These are phyloP conservation scores for Lotus japonicus DNA, from an alignment of 306 rosid species.

Conservation along the genomic window DNA sequence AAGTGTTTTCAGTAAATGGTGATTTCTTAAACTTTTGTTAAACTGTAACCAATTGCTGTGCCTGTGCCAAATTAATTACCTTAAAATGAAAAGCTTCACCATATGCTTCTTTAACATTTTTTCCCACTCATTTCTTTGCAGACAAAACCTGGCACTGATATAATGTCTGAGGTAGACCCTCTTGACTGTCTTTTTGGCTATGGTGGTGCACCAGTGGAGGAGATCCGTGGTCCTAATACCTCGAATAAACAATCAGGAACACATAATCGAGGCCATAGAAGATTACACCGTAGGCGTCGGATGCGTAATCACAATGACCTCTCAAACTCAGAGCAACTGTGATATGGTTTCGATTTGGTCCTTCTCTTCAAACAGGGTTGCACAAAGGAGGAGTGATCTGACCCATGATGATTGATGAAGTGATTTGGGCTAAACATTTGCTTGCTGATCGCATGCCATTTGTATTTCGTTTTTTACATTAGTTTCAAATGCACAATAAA, in stretches of 20 bases:
- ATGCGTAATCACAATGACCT: conserved; percentile 36
- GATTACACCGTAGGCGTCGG: conserved; percentile 63
- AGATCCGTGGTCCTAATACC: conserved; percentile 24
- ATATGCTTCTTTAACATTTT: neutral
- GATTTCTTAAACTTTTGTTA: neutral
- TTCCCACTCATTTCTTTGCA: conserved; percentile 12
- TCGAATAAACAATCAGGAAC: conserved; percentile 33
- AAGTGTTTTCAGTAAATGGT: neutral
- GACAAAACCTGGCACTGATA: conserved; percentile 36
- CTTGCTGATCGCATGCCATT: too few species aligned
- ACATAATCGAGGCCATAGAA: conserved; percentile 39
- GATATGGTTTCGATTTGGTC: neutral
- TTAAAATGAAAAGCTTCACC: too few species aligned
- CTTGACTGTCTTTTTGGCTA: conserved; percentile 61
- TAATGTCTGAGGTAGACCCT: conserved; percentile 48
- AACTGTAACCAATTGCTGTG: neutral
- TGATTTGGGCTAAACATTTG: too few species aligned
- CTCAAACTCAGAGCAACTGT: conserved; percentile 15
- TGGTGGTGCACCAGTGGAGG: conserved; percentile 44
- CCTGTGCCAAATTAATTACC: neutral
- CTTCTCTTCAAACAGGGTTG: neutral
- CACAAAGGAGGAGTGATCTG: neutral
- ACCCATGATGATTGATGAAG: too few species aligned
- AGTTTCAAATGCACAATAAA: too few species aligned
- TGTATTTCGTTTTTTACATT: too few species aligned